These are phyloP conservation scores for Neolentinus lepideus DNA, from an alignment of 1,284 basidiomycete genomes.

Conservation along the genomic window DNA sequence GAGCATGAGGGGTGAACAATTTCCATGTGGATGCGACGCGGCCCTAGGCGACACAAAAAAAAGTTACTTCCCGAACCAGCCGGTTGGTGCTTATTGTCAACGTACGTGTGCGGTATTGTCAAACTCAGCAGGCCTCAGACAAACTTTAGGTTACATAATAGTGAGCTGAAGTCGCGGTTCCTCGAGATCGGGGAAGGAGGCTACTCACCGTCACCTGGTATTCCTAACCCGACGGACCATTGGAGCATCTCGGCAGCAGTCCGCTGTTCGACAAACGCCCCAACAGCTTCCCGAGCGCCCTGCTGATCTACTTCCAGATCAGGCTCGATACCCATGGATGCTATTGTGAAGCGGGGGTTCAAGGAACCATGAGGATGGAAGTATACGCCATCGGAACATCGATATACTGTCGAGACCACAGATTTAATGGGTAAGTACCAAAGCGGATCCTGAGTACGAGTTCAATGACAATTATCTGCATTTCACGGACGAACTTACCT, in stretches of 20 bases:
- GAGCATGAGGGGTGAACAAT: background rate
- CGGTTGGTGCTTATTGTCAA: background rate
- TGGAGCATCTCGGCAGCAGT: background rate
- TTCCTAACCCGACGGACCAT: background rate
- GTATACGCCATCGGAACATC: background rate
- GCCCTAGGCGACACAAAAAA: background rate
- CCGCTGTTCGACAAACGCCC: background rate
- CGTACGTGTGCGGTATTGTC: background rate
- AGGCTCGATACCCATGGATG: background rate
- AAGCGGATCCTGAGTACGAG: background rate
- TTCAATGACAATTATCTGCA: background rate
- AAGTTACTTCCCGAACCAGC: background rate
- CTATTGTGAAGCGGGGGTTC: conserved; percentile 1
- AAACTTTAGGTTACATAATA: background rate
- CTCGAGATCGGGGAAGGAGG: background rate
- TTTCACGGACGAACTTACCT: background rate
- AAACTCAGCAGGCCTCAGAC: background rate
- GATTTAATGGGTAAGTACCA: background rate
- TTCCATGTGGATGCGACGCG: background rate
- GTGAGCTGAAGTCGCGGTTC: background rate
- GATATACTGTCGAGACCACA: background rate
- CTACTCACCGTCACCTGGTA: conserved; percentile 1
- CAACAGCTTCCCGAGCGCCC: background rate
- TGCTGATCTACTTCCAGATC: background rate
- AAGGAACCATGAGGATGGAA: conserved; percentile 3